Conservation (phyloP, 108 stramenopile species). For the Cyclotella atomus region DNA sequence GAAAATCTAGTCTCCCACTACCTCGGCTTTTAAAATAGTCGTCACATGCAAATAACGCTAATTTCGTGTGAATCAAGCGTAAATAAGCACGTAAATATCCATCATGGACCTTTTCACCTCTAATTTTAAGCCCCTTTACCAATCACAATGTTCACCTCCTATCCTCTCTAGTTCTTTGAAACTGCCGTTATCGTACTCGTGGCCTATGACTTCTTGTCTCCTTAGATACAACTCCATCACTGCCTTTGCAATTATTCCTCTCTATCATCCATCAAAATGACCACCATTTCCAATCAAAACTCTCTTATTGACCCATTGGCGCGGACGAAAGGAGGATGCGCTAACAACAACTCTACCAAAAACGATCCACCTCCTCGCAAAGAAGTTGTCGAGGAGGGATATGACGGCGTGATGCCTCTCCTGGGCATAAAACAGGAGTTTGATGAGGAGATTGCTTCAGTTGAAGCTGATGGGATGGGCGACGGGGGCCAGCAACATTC, state of each 20-base stretch:
- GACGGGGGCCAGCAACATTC: slow-evolving; percentile 2
- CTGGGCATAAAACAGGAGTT: slow-evolving; percentile 9
- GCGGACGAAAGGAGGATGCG: slow-evolving; percentile 51
- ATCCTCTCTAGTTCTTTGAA: not conserved
- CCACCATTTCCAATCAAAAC: slow-evolving; percentile 25
- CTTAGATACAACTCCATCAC: no score
- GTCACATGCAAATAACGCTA: no score
- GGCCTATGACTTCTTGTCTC: not conserved
- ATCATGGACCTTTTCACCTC: not conserved
- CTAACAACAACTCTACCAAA: not conserved
- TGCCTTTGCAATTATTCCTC: not conserved
- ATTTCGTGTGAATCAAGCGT: no score
- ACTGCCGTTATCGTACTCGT: not conserved
- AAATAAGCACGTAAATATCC: no score
- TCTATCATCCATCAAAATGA: slow-evolving; percentile 21
- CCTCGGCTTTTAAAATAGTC: no score
- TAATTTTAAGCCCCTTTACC: not conserved
- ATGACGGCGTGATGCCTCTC: slow-evolving; percentile 12
- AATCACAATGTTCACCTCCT: not conserved
- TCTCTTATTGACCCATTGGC: slow-evolving; percentile 37
- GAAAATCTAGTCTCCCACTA: no score
- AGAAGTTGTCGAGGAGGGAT: slow-evolving; percentile 4
- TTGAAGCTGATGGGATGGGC: slow-evolving; percentile 51
- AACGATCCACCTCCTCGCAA: not conserved
- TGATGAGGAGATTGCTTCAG: slow-evolving; percentile 77